Evolutionary conservation across 2,329 filamentous ascomycete species (phyloP), one percentile per base, ranked within the genome.

Genomic region (Tolypocladium pustulatum): DNA sequence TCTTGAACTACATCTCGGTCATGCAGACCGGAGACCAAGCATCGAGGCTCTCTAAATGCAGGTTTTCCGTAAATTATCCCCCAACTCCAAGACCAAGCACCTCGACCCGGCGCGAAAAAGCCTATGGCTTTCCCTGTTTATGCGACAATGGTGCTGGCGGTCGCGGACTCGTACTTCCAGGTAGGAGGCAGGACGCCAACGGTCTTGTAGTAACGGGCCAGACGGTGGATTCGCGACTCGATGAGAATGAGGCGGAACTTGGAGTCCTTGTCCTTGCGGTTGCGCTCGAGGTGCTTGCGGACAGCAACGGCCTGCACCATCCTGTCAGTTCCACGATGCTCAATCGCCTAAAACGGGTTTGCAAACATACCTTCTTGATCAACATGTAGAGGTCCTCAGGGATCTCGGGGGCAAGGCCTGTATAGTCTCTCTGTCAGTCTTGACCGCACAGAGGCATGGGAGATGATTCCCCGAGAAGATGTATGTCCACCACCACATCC

Each of bases 211-310:
- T 97, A 97, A 71, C 94, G 89, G 76, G 91, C 94, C 70, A 99
- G 89, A 83, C 94, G 93, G 89, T 99, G 94, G 81, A 99, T 97
- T 81, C 95, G 91, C 77, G 94, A 97, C 86, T 99, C 94, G 81
- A 99, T 96, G 72, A 99, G 89, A 93, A 99, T 99, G 68, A 99
- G 90, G 76, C 94, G 93, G 90, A 99, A 99, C 86, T 99, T 99
- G 85, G 88, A 90, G 86, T 99, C 94, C 85, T 91, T 96, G 86
- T 99, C 94, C 88, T 99, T 99, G 82, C 94, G 93, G 89, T 99
- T 99, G 81, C 91, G 91, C 87, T 97, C 91, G 70, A 99, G 91
- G 83, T 99, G 95, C 90, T 99, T 99, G 83, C 94, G 93, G 83
- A 99, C 94, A 76, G 92, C 89, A 72, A 97, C 92, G 71, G 92